Evolutionary conservation across 2,329 filamentous ascomycete genomes (phyloP).

Genomic region (Hymenoscyphus albidus): DNA sequence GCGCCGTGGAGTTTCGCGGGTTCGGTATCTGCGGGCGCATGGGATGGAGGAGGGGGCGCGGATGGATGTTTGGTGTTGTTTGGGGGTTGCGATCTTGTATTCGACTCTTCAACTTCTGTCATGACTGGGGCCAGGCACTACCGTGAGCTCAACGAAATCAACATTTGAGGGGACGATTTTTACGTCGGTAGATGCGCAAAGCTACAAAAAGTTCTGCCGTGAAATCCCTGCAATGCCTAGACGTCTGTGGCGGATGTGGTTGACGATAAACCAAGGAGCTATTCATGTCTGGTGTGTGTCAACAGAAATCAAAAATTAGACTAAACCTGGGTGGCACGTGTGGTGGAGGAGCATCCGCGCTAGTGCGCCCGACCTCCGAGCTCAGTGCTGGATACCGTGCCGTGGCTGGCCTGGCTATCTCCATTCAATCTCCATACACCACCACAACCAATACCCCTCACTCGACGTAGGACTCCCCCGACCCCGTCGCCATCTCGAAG

Average conservation of each 20-base stretch:
- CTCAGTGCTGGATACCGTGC: not conserved
- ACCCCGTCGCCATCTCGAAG: not conserved
- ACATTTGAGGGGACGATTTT: conserved; percentile 56
- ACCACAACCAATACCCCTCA: not conserved
- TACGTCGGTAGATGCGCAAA: conserved; percentile 49
- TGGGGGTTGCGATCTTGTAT: conserved; percentile 20
- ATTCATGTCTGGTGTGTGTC: conserved; percentile 39
- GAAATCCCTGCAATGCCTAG: conserved; percentile 54
- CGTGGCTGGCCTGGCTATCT: too few species aligned
- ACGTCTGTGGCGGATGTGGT: conserved; percentile 40
- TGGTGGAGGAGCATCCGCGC: not conserved
- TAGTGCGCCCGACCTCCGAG: not conserved
- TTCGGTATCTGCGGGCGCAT: conserved; percentile 26
- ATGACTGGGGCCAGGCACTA: conserved; percentile 36
- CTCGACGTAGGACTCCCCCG: conserved; percentile 14
- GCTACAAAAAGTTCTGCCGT: conserved; percentile 44
- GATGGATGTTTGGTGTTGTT: conserved; percentile 12
- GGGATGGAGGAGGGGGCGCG: conserved; percentile 20
- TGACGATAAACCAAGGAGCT: conserved; percentile 32
- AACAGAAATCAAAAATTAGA: conserved; percentile 44
- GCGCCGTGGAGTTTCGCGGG: conserved; percentile 33
- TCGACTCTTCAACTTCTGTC: conserved; percentile 34
- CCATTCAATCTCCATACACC: not conserved
- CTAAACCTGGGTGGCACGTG: conserved; percentile 3
- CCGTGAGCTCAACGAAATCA: conserved; percentile 52